A percentile compares a stretch with the other conserved stretches of the same genome.
phyloP scores from a whole-genome alignment of 768 basidiomycete genomes.

The Macrolepiota dolichaula region DNA sequence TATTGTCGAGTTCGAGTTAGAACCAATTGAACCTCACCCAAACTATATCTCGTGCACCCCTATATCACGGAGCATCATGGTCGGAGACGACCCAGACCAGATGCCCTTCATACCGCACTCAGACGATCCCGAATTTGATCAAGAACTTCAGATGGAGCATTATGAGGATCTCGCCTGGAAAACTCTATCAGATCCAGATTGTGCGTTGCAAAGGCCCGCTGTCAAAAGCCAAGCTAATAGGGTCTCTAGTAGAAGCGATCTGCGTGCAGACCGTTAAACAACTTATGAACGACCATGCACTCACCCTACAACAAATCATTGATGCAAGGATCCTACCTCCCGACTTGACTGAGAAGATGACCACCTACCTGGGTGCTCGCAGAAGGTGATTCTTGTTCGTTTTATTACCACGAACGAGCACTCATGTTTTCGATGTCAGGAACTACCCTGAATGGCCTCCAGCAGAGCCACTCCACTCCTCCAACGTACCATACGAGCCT shows the following conservation, averaged over 20 bases:
- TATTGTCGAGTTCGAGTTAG: neutral
- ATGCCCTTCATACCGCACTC: conserved; percentile 62
- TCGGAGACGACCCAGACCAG: conserved; percentile 54
- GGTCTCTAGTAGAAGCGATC: conserved; percentile 43
- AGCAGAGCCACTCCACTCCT: conserved; percentile 7
- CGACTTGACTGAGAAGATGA: neutral
- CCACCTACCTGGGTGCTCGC: conserved; percentile 2
- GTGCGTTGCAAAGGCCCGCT: conserved; percentile 20
- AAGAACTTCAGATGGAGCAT: conserved; percentile 31
- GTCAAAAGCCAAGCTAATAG: neutral
- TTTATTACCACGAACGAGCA: neutral
- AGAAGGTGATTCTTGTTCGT: neutral
- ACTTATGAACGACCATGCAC: conserved; percentile 31
- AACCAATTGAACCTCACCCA: conserved; percentile 22
- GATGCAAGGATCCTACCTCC: conserved; percentile 41
- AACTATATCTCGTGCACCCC: conserved; percentile 60
- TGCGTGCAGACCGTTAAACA: conserved; percentile 43
- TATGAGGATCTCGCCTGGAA: conserved; percentile 55
- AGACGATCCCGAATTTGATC: conserved; percentile 56
- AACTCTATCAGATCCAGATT: conserved; percentile 28
- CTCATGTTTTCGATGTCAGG: conserved; percentile 10
- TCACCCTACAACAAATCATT: conserved; percentile 47
- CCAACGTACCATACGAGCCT: conserved; percentile 9
- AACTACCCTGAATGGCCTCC: conserved; percentile 30
- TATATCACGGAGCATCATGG: conserved; percentile 38